Evolutionary conservation across 768 basidiomycete species (phyloP).

Genomic region (Xanthoconium stramineum): DNA sequence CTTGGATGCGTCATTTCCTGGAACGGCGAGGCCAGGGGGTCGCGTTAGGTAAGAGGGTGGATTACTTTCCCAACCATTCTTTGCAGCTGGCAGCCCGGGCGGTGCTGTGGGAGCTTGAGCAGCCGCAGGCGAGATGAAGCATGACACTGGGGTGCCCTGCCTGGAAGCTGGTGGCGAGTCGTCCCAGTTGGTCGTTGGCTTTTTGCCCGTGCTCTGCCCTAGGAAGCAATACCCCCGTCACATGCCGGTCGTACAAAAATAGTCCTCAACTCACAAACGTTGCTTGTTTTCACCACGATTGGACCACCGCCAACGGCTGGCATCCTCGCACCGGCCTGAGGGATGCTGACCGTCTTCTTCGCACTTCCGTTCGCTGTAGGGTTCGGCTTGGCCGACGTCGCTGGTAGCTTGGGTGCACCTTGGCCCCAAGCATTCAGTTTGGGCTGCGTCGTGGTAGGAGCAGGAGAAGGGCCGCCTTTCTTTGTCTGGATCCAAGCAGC

Average conservation of each 20-base stretch:
- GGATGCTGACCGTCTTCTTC: constrained; percentile 10
- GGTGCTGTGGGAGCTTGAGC: constrained; percentile 1
- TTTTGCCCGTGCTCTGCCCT: constrained; percentile 18
- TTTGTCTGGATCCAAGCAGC: constrained; percentile 22
- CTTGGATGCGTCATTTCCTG: not conserved
- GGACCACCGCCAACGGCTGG: constrained; percentile 30
- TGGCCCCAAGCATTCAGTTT: constrained; percentile 16
- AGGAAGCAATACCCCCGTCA: not conserved
- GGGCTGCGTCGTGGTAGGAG: not conserved
- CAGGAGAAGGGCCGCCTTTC: not conserved
- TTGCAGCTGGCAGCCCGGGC: constrained; percentile 8
- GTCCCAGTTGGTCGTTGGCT: constrained; percentile 20
- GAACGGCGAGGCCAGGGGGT: constrained; percentile 13
- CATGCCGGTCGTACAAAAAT: not conserved
- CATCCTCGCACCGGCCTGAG: constrained; percentile 10
- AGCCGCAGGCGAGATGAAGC: constrained; percentile 1
- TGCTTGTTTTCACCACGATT: constrained; percentile 24
- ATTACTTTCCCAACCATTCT: constrained; percentile 11
- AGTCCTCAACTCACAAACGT: constrained; percentile 26
- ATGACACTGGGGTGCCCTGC: constrained; percentile 12
- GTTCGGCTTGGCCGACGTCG: not conserved
- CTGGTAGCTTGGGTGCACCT: constrained; percentile 13
- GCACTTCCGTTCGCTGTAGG: constrained; percentile 22
- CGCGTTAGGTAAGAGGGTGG: constrained; percentile 7
- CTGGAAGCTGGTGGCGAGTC: constrained; percentile 15